Evolutionary conservation across 139 green algal genomes (phyloP), one percentile per base, ranked within the genome.

Genomic region (Tetradesmus obliquus): DNA sequence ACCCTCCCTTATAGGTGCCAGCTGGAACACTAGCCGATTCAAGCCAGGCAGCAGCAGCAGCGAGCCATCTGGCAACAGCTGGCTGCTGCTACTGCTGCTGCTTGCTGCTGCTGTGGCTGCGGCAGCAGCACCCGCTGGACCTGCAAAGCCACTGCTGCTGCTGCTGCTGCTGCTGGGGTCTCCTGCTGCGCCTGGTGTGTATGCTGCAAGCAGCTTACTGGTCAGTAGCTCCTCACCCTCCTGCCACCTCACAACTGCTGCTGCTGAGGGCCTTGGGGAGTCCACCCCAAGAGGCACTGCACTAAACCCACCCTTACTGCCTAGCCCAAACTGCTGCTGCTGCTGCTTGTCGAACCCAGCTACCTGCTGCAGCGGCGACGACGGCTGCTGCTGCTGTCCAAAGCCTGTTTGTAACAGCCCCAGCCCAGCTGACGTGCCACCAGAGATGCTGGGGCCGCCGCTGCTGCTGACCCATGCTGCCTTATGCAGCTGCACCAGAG

Each of bases 171-270:
- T 86, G 54, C 81, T 58, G 17, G 22, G 79, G 71, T 45, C 20
- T 91, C 19, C 54, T 76, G 71, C 57, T 60, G 66, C 6, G 55
- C 88, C 20, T 45, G 76, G 55, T 20, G 72, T 87, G 45, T 71
- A 84, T 53, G 71, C 82, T 71, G 58, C 51, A 6, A 93, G 22
- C 12, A 92, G 66, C 83, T 24, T 71, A 89, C 86, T 95, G 9
- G 53, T 45, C 6, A 89, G 1, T 12, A 96, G 55, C 88, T 96
- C 93, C 85, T 97, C 94, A 1, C 93, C 92, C 62, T 94, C 91
- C 84, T 96, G 93, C 95, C 95, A 96, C 12, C 72, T 55, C 72
- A 66, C 58, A 51, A 69, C 74, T 74, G 72, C n/a, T n/a, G 20
- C 74, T 57, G 53, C 87, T 74, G 72, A 12, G 7, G 8, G 20